Conservation (phyloP, 1,284 basidiomycete genomes). For the Ganoderma sinense region DNA sequence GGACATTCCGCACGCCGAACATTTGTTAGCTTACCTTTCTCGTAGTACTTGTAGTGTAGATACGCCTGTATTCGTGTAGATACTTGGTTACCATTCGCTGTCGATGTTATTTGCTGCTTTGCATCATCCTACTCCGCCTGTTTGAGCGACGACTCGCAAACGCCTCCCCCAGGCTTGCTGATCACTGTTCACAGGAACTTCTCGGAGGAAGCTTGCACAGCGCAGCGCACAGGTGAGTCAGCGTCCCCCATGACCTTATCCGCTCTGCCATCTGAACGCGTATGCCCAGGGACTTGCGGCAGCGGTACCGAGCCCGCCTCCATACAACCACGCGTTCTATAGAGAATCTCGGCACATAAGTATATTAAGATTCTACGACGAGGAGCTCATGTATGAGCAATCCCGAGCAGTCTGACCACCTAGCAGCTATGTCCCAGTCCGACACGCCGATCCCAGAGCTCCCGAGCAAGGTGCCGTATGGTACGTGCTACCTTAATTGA, state of each 20-base stretch:
- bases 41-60: not conserved
- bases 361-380: not conserved
- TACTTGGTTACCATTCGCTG: not conserved
- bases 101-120: not conserved
- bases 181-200: not conserved
- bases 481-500: not conserved
- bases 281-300: not conserved
- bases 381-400: not conserved
- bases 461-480: not conserved
- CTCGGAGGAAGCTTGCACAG: not conserved
- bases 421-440: not conserved
- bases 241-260: not conserved
- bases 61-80: not conserved
- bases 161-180: not conserved
- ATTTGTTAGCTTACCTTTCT: not conserved
- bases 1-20: constrained; percentile 11
- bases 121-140: not conserved
- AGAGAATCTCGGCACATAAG: not conserved
- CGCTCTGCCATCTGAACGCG: not conserved
- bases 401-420: not conserved
- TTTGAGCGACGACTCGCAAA: not conserved
- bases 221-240: not conserved
- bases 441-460: not conserved
- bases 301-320: not conserved
- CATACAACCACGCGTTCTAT: not conserved